Evolutionary conservation across 1,284 basidiomycete genomes (phyloP), one percentile per base, ranked within the genome.

Genomic region (Cutaneotrichosporon sp.): DNA sequence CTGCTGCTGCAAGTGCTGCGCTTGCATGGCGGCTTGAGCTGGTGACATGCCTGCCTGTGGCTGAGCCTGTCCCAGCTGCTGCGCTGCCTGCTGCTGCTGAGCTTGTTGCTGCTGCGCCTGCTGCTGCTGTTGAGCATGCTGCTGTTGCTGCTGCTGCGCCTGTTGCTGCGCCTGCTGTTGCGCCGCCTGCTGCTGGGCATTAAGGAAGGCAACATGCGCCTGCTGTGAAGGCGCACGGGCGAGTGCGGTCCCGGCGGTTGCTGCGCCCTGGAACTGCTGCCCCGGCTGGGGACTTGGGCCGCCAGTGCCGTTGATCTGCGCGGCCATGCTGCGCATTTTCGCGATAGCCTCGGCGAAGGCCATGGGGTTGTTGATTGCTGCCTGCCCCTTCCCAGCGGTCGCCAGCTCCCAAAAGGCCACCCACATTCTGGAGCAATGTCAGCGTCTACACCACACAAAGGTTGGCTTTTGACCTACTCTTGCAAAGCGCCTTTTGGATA

Each of bases 331-430:
- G 9, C 74, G 71, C 16, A 76, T 53, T 20, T 75, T 72, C 24
- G 63, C 67, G 66, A 79, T 70, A 0, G 74, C 72, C 72, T 78
- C 55, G 27, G 22, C 51, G 63, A 77, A 81, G 4, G 67, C 68
- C 20, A 68, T 69, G 1, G 77, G 73, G 51, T 74, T 75, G 11
- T 72, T 71, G 14, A 76, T 72, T 1, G 74, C 78, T 49, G 73
- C 70, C 2, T 69, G 72, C 2, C 74, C 73, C 55, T 79, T 80
- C 0, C 78, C 74, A 9, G 73, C 75, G 20, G 72, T 77, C 50
- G 80, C 79, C 2, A 78, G 70, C 38, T 82, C 81, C 77, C 78
- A 80, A 54, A 81, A 82, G 9, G 78, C 72, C 20, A 71, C 66
- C 81, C 81, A 82, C 71, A 79, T 77, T 56, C 79, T 80, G 54